Evolutionary conservation across 257 asterid genomes (phyloP), one percentile per base, ranked within the genome.

Genomic region (Nicotiana noctiflora): DNA sequence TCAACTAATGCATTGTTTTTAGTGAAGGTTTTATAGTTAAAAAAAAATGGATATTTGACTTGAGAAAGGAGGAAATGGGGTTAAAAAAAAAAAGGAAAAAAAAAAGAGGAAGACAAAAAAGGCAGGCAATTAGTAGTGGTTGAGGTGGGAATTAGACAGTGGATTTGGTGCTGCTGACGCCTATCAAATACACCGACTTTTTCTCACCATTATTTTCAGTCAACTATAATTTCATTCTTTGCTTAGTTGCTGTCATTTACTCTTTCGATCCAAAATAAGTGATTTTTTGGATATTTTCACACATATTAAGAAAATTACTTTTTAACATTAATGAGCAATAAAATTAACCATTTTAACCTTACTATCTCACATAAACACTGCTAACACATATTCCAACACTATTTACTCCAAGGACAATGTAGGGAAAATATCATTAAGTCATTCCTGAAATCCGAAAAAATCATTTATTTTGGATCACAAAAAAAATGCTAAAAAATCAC

Each of bases 231-330:
- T 27, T 68, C 34, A 44, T 21, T 83, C 84, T 79, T 81, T 61
- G 83, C 82, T 84, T 49, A 46, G 44, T 84, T 89, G 81, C 79
- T 77, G 60, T 62, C 82, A 66, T 77, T 64, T 81, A n/a, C n/a
- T n/a, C n/a, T n/a, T n/a, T n/a, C n/a, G n/a, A n/a, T n/a, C n/a
- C n/a, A n/a, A n/a, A n/a, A n/a, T n/a, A n/a, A n/a, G n/a, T n/a
- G n/a, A n/a, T n/a, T n/a, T n/a, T n/a, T n/a, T n/a, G n/a, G n/a
- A n/a, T n/a, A n/a, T n/a, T n/a, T n/a, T n/a, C n/a, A n/a, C n/a
- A n/a, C n/a, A n/a, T n/a, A n/a, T n/a, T n/a, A n/a, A n/a, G n/a
- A n/a, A n/a, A n/a, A n/a, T n/a, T n/a, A n/a, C n/a, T n/a, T n/a
- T n/a, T n/a, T n/a, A n/a, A n/a, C n/a, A n/a, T n/a, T n/a, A n/a